Evolutionary conservation across 371 early-diverging fungal species (phyloP).

Genomic region (Sporodiniella umbellata): DNA sequence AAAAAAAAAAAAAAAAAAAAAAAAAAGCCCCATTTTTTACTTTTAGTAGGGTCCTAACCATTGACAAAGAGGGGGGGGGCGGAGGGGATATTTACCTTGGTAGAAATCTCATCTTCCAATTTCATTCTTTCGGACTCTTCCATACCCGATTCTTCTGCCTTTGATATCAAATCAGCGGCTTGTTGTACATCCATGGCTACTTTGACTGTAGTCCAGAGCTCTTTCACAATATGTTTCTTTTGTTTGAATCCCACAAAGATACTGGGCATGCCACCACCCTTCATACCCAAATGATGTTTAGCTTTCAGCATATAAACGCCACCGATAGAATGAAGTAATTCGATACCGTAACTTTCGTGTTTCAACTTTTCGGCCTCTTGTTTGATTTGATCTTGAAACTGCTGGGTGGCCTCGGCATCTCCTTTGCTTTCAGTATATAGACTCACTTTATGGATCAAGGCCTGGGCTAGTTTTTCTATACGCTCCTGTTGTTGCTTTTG

Average conservation of each 20-base stretch:
- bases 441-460: conserved; percentile 70
- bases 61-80: too few relatives aligned
- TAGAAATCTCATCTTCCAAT: conserved; percentile 72
- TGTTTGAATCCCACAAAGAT: conserved; percentile 66
- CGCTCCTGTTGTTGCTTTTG: conserved; percentile 61
- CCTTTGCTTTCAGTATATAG: conserved; percentile 64
- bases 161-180: conserved; percentile 77
- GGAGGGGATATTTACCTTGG: conserved; percentile 47
- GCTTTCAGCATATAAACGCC: conserved; percentile 86
- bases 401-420: conserved; percentile 45
- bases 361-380: conserved; percentile 88
- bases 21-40: too few relatives aligned
- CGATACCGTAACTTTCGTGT: conserved; percentile 87
- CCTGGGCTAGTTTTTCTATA: conserved; percentile 74
- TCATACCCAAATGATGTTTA: conserved; percentile 72
- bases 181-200: conserved; percentile 91
- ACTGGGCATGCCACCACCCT: conserved; percentile 53
- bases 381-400: conserved; percentile 67
- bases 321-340: conserved; percentile 91
- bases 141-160: conserved; percentile 79
- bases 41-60: too few relatives aligned
- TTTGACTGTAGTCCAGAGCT: conserved; percentile 84
- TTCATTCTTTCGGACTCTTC: conserved; percentile 61
- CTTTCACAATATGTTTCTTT: conserved; percentile 81
- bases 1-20: too few relatives aligned